Evolutionary conservation across 2,329 filamentous ascomycete genomes (phyloP), one percentile per base, ranked within the genome.

Genomic region (Nemania sp.): DNA sequence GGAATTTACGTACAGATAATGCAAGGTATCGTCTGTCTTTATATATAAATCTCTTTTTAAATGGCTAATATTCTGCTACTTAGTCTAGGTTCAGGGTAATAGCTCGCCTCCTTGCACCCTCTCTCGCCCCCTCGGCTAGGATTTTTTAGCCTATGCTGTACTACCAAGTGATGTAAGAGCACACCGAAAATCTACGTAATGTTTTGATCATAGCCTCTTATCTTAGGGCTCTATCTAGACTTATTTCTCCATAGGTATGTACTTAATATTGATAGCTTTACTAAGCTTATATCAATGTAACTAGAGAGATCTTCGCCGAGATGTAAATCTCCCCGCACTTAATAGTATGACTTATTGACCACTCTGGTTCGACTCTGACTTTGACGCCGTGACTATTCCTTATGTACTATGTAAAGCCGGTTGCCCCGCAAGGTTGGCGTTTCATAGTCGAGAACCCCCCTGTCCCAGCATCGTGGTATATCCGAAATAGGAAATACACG

Each of bases 401-500:
- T n/a, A n/a, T n/a, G n/a, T n/a, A n/a, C n/a, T n/a, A n/a, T n/a
- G n/a, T n/a, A n/a, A 41, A 38, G 22, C 6, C n/a, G n/a, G 11
- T 11, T 20, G 20, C 47, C 38, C 55, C 38, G 38, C 10, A n/a
- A 55, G 26, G 27, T 45, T 56, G n/a, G 24, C 27, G 67, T 66
- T 69, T 69, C 67, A 63, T 29, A 51, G 29, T 38, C 20, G 29
- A 45, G 59, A 45, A 51, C n/a, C 63, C 43, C 68, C 68, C 56
- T 70, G 68, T 38, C 41, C 18, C 18, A 51, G 62, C 52, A 51
- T 49, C 56, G 52, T 47, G 15, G 18, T 18, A 49, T 11, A 51
- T 60, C 72, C 67, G n/a, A 64, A 68, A 72, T 62, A 24, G 70
- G 71, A 66, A 72, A 74, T 43, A 18, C 43, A 47, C 47, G 47